phyloP scores from a whole-genome alignment of 805 yeast species.

The Ogataea philodendri region DNA sequence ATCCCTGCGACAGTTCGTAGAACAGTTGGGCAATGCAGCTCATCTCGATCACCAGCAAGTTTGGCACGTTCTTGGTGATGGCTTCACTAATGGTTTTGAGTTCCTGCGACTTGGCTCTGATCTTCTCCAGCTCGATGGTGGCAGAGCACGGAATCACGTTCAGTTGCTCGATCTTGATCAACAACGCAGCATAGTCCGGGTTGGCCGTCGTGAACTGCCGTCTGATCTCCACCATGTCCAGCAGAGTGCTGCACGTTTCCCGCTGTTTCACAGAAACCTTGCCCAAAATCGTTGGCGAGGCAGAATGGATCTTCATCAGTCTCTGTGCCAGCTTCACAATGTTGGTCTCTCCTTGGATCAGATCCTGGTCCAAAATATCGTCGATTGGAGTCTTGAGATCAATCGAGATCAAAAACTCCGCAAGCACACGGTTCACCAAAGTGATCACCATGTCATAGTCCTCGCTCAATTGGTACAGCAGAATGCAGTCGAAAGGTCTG shows the following conservation, averaged over 20 bases:
- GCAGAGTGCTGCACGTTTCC: constrained; percentile 61
- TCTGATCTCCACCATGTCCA: constrained; percentile 68
- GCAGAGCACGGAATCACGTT: constrained; percentile 62
- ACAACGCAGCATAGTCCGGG: constrained; percentile 47
- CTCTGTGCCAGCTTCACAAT: constrained; percentile 47
- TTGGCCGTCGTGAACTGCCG: constrained; percentile 48
- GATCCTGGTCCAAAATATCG: constrained; percentile 20
- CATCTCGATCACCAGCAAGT: constrained; percentile 77
- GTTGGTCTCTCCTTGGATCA: constrained; percentile 42
- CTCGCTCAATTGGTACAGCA: constrained; percentile 83
- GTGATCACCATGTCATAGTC: constrained; percentile 79
- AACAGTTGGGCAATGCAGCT: constrained; percentile 63
- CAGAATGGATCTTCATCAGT: constrained; percentile 44
- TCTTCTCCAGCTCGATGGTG: constrained; percentile 49
- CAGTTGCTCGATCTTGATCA: constrained; percentile 54
- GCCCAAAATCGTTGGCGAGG: constrained; percentile 58
- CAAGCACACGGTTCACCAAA: constrained; percentile 70
- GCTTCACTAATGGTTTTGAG: constrained; percentile 63
- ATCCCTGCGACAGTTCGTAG: constrained; percentile 41
- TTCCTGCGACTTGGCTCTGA: constrained; percentile 66
- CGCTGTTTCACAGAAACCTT: constrained; percentile 53
- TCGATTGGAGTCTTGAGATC: constrained; percentile 40
- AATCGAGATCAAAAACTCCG: constrained; percentile 70
- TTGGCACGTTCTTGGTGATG: constrained; percentile 76
- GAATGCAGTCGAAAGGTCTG: constrained; percentile 76